Evolutionary conservation across 306 rosid genomes (phyloP), one percentile per base, ranked within the genome.

Genomic region (Fagus sylvatica): DNA sequence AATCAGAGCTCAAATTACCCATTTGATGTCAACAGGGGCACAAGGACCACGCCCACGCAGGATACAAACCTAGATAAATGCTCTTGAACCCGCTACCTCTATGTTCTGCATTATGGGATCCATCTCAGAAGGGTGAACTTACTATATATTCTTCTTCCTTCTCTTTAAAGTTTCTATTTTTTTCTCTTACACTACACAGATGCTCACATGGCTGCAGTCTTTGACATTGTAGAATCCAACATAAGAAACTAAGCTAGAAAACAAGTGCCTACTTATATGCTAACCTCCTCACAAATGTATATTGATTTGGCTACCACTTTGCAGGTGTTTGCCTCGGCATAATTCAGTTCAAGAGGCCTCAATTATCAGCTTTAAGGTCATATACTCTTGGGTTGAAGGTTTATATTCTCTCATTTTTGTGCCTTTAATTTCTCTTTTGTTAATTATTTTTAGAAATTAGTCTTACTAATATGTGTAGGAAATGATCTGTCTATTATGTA

Each of bases 331-430:
- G 57, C 56, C 73, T 77, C 41, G 57, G 71, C 15, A 62, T 71
- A 34, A 15, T 79, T 76, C 89, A 84, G 78, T 72, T 84, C 66
- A 87, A 73, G 76, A 74, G 80, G 65, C 86, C 83, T 1, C 88
- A 77, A 16, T 73, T 89, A 49, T 84, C 91, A 56, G 83, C 91
- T 75, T 88, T 85, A 7, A 57, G 75, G 70, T 80, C 93, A 36
- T 81, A 83, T 84, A 53, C 84, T 54, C 77, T 76, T 59, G 76
- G 82, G 46, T 78, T 84, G 19, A 89, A 94, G 98, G 97, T 94
- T 81, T 69, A 74, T n/a, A 36, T 59, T 56, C 77, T 74, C 76
- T 53, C 60, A 39, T 70, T 71, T 7, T 59, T 61, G 53, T 48
- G 10, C 61, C 43, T 42, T 70, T 22, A 22, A 22, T 22, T 68